Evolutionary conservation across 139 green algal genomes (phyloP).

Genomic region (Pleodorina starrii): DNA sequence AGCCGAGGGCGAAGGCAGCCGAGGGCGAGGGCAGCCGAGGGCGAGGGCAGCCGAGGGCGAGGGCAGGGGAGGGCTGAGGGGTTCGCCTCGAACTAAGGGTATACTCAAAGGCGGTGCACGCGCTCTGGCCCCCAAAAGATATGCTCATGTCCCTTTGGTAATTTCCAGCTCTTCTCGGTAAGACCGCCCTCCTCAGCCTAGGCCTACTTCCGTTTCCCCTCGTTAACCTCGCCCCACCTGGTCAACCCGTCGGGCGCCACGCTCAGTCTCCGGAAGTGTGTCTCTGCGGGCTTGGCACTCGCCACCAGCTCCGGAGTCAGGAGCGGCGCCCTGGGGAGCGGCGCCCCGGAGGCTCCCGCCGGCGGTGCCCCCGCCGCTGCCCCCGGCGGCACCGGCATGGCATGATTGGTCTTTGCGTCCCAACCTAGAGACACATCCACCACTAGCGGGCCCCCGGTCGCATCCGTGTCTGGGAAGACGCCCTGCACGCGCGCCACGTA

Average conservation of each 20-base stretch:
- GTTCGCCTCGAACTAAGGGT: too few relatives aligned
- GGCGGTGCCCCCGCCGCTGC: not conserved
- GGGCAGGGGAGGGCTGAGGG: too few relatives aligned
- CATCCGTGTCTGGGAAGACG: conserved; percentile 67
- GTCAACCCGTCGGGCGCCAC: conserved; percentile 72
- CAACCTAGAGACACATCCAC: conserved; percentile 70
- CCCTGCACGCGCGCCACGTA: conserved; percentile 90
- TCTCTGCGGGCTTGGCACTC: conserved; percentile 37
- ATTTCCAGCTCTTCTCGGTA: too few relatives aligned
- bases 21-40: too few relatives aligned
- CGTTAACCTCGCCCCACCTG: too few relatives aligned
- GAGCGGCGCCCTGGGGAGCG: not conserved
- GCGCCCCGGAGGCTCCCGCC: not conserved
- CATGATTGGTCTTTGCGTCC: conserved; percentile 73
- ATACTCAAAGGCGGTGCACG: too few relatives aligned
- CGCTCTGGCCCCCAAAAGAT: too few relatives aligned
- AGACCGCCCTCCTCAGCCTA: too few relatives aligned
- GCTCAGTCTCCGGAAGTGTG: conserved; percentile 68
- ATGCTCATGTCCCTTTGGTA: too few relatives aligned
- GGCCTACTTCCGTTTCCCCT: too few relatives aligned
- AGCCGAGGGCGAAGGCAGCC: too few relatives aligned
- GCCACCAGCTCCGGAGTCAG: conserved; percentile 2
- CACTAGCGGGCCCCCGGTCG: conserved; percentile 2
- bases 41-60: too few relatives aligned
- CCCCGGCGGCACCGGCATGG: conserved; percentile 16